These are phyloP conservation scores for Pittosporum tobira DNA, from an alignment of 129 eudicot genomes.

Conservation along the genomic window DNA sequence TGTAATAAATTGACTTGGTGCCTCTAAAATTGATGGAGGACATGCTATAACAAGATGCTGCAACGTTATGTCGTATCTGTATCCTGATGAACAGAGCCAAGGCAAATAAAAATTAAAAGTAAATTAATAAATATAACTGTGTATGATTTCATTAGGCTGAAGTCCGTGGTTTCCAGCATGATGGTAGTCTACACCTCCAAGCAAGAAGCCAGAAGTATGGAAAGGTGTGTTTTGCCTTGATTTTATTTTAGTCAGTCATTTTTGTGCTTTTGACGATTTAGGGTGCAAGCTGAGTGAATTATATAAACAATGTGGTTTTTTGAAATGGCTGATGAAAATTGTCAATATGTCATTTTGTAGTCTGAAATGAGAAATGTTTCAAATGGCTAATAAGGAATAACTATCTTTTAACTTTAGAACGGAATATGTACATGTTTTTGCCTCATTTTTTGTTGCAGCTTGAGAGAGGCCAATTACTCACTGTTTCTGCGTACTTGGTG, in stretches of 20 bases:
- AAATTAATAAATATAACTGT: too few species aligned
- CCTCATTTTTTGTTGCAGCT: slow-evolving; percentile 38
- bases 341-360: too few species aligned
- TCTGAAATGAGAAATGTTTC: too few species aligned
- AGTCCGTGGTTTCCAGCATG: slow-evolving; percentile 88
- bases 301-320: background rate
- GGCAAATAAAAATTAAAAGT: too few species aligned
- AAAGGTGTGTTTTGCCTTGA: slow-evolving; percentile 43
- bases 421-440: too few species aligned
- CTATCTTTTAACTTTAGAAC: too few species aligned
- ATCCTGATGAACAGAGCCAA: too few species aligned
- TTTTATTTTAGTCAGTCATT: background rate
- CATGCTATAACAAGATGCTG: background rate
- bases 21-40: background rate
- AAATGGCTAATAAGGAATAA: too few species aligned
- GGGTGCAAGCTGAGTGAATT: too few species aligned
- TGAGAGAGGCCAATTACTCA: slow-evolving; percentile 75
- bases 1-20: background rate
- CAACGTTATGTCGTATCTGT: too few species aligned
- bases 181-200: slow-evolving; percentile 84
- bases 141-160: slow-evolving; percentile 53
- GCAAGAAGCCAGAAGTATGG: slow-evolving; percentile 98
- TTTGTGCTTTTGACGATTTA: slow-evolving; percentile 1
- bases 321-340: background rate
- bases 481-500: slow-evolving; percentile 64